phyloP scores from a whole-genome alignment of 2,329 filamentous ascomycete species.

The Neonectria punicea region DNA sequence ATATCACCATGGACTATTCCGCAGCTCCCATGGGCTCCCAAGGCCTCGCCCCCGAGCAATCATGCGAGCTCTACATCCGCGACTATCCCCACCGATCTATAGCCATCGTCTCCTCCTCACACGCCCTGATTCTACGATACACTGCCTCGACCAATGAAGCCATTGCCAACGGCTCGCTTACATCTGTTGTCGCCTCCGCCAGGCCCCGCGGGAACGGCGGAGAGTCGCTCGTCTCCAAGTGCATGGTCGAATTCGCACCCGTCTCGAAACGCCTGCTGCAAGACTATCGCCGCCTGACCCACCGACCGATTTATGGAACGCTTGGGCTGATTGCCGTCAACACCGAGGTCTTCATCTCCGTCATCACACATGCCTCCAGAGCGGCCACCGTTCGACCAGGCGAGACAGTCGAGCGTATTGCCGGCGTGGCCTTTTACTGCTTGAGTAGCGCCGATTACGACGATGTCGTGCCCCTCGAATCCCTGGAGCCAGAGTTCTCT shows the following conservation, averaged over 20 bases:
- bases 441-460: constrained; percentile 89
- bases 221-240: constrained; percentile 66
- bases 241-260: constrained; percentile 88
- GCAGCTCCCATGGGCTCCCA: constrained; percentile 58
- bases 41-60: constrained; percentile 64
- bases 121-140: constrained; percentile 87
- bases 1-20: constrained; percentile 59
- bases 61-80: constrained; percentile 83
- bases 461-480: constrained; percentile 70
- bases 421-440: constrained; percentile 91
- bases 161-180: constrained; percentile 67
- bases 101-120: constrained; percentile 81
- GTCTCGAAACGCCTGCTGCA: constrained; percentile 72
- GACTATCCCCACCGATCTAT: constrained; percentile 90
- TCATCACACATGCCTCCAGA: constrained; percentile 81
- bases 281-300: constrained; percentile 80
- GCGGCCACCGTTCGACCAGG: constrained; percentile 87
- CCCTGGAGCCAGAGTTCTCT: constrained; percentile 59
- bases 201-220: constrained; percentile 55
- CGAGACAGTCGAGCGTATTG: constrained; percentile 89
- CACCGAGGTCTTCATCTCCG: constrained; percentile 88
- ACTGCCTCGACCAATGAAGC: constrained; percentile 72
- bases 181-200: constrained; percentile 61
- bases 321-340: constrained; percentile 87
- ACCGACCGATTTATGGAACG: constrained; percentile 83